These are phyloP conservation scores for Chalaropsis ovoidea DNA, from an alignment of 2,329 filamentous ascomycete species.

Conservation along the genomic window DNA sequence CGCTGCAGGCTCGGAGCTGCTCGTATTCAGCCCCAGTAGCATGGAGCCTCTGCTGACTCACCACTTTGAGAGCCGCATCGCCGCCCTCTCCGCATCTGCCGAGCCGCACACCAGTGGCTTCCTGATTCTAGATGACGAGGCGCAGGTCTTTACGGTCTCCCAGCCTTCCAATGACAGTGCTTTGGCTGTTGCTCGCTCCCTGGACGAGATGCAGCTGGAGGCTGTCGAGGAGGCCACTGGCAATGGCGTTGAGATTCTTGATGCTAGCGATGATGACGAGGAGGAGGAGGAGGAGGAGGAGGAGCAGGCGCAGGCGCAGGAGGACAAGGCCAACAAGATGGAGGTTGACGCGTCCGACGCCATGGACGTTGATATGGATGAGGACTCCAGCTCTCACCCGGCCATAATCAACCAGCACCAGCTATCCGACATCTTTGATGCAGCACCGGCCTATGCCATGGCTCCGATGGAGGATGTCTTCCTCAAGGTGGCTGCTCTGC, in stretches of 20 bases:
- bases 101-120: conserved; percentile 55
- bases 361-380: conserved; percentile 39
- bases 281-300: conserved; percentile 34
- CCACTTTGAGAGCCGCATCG: conserved; percentile 48
- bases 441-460: conserved; percentile 56
- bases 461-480: conserved; percentile 67
- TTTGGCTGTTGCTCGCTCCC: conserved; percentile 44
- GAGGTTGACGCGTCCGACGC: conserved; percentile 32
- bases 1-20: conserved; percentile 44
- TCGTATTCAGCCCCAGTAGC: conserved; percentile 56
- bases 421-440: conserved; percentile 60
- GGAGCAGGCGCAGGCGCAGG: conserved; percentile 28
- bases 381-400: conserved; percentile 42
- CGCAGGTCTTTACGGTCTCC: conserved; percentile 56
- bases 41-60: conserved; percentile 50
- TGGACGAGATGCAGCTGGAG: conserved; percentile 45
- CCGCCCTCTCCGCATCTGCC: conserved; percentile 45
- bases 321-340: neutral
- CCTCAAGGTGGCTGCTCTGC: conserved; percentile 55
- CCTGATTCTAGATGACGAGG: conserved; percentile 62
- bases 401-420: conserved; percentile 58
- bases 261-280: conserved; percentile 37
- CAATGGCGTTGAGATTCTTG: conserved; percentile 31
- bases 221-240: conserved; percentile 30
- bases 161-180: conserved; percentile 49